Conservation (phyloP, 2,329 filamentous ascomycete genomes). For the Cytospora piceicola region DNA sequence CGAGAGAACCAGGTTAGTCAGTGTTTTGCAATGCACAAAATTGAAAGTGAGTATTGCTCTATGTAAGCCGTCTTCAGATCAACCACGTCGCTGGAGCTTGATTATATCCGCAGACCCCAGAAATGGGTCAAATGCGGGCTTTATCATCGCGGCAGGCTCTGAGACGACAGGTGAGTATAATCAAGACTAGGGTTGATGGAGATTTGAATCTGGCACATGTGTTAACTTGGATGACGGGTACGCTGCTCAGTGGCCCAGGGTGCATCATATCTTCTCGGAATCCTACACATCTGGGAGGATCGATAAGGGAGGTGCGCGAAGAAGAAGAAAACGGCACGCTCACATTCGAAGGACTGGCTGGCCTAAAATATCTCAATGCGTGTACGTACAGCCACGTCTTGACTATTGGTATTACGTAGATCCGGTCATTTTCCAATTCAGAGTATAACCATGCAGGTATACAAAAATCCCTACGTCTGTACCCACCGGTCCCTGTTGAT, state of each 20-base stretch:
- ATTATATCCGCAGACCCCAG: neutral
- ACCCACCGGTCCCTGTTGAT: slow-evolving; percentile 38
- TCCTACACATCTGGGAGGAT: neutral
- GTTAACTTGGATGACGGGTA: slow-evolving; percentile 3
- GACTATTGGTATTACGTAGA: neutral
- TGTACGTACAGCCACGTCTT: neutral
- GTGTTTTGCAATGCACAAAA: too few relatives aligned
- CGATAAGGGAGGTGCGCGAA: slow-evolving; percentile 17
- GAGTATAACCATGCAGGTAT: slow-evolving; percentile 2
- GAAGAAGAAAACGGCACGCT: neutral
- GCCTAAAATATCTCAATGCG: slow-evolving; percentile 20
- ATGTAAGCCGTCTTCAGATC: neutral
- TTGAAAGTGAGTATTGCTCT: neutral
- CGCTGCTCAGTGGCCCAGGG: slow-evolving; percentile 16
- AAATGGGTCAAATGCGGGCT: neutral
- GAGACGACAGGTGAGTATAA: slow-evolving; percentile 26
- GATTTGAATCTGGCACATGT: neutral
- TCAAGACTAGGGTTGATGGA: neutral
- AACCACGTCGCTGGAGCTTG: slow-evolving; percentile 18
- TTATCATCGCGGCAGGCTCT: slow-evolving; percentile 23
- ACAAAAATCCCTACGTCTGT: slow-evolving; percentile 42
- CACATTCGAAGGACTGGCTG: slow-evolving; percentile 19
- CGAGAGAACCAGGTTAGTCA: slow-evolving; percentile 13
- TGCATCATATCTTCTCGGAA: slow-evolving; percentile 17
- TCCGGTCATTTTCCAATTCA: neutral